A percentile compares a stretch with the other conserved stretches of the same genome.
Evolutionary conservation across 108 stramenopile species (phyloP).

Genomic region (Nitzschia sp.): DNA sequence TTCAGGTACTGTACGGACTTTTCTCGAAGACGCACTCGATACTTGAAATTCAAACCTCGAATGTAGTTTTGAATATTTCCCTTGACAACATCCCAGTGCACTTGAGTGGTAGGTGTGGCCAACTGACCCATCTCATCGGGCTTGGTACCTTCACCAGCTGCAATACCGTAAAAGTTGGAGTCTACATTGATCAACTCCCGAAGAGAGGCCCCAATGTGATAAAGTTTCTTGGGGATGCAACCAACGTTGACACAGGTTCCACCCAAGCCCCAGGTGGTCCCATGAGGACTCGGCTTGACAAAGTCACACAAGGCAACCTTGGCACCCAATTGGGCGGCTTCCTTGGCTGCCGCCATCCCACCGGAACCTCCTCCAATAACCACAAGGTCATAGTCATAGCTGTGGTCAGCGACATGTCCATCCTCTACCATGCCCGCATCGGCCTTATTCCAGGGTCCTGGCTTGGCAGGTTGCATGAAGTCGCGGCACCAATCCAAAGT

Average conservation of each 20-base stretch:
- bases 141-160: slow-evolving; percentile 18
- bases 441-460: not conserved
- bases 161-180: slow-evolving; percentile 72
- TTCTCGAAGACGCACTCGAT: slow-evolving; percentile 92
- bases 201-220: slow-evolving; percentile 87
- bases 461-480: slow-evolving; percentile 38
- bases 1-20: slow-evolving; percentile 93
- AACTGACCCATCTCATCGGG: slow-evolving; percentile 30
- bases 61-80: slow-evolving; percentile 94
- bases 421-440: slow-evolving; percentile 55
- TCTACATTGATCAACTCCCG: slow-evolving; percentile 61
- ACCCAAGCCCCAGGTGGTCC: slow-evolving; percentile 96
- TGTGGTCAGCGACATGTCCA: slow-evolving; percentile 59
- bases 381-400: slow-evolving; percentile 95
- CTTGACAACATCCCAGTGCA: slow-evolving; percentile 76
- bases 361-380: slow-evolving; percentile 98
- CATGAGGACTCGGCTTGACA: slow-evolving; percentile 94
- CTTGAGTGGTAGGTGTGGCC: slow-evolving; percentile 25
- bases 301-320: slow-evolving; percentile 94
- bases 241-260: slow-evolving; percentile 98
- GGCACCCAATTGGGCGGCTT: slow-evolving; percentile 91
- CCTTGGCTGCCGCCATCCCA: slow-evolving; percentile 92
- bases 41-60: slow-evolving; percentile 95
- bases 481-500: slow-evolving; percentile 71
- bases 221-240: slow-evolving; percentile 99